A percentile compares a stretch with the other conserved stretches of the same genome.
Conservation (phyloP, 2,329 filamentous ascomycete species). For the Fusarium sp. region DNA sequence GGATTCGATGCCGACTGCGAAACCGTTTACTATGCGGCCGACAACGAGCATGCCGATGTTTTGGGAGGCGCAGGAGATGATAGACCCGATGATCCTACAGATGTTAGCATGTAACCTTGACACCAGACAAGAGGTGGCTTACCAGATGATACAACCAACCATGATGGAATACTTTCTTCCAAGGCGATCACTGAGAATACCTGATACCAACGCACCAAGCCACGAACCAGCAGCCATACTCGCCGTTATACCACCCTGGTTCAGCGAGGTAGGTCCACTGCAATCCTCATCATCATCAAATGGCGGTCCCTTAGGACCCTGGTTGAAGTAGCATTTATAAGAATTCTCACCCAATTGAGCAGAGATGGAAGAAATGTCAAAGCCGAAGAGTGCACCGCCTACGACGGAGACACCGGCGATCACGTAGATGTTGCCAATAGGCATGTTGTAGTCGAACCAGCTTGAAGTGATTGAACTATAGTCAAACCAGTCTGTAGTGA, state of each 20-base stretch:
- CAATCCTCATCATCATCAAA: slow-evolving; percentile 41
- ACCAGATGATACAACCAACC: slow-evolving; percentile 60
- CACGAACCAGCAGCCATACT: slow-evolving; percentile 62
- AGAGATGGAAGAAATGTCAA: slow-evolving; percentile 38
- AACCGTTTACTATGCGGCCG: slow-evolving; percentile 69
- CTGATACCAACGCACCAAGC: slow-evolving; percentile 57
- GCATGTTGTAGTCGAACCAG: background rate
- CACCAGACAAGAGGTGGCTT: slow-evolving; percentile 27
- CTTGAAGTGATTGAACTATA: background rate
- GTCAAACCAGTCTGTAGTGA: background rate
- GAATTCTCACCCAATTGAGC: slow-evolving; percentile 45
- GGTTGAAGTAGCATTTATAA: slow-evolving; percentile 51
- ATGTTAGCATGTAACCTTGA: background rate
- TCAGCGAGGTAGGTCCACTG: slow-evolving; percentile 49
- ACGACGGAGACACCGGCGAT: slow-evolving; percentile 37
- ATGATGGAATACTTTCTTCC: slow-evolving; percentile 61
- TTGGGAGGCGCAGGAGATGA: slow-evolving; percentile 54
- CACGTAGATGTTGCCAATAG: slow-evolving; percentile 39
- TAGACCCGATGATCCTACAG: slow-evolving; percentile 57
- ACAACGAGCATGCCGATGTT: slow-evolving; percentile 50
- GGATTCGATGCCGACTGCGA: slow-evolving; percentile 69
- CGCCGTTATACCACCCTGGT: slow-evolving; percentile 61
- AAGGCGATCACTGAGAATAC: slow-evolving; percentile 57
- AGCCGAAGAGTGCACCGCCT: slow-evolving; percentile 39
- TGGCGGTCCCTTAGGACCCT: slow-evolving; percentile 46